Base-by-base conservation (phyloP, 2,329 filamentous ascomycete genomes). In the Nannizzia gypsea region DNA sequence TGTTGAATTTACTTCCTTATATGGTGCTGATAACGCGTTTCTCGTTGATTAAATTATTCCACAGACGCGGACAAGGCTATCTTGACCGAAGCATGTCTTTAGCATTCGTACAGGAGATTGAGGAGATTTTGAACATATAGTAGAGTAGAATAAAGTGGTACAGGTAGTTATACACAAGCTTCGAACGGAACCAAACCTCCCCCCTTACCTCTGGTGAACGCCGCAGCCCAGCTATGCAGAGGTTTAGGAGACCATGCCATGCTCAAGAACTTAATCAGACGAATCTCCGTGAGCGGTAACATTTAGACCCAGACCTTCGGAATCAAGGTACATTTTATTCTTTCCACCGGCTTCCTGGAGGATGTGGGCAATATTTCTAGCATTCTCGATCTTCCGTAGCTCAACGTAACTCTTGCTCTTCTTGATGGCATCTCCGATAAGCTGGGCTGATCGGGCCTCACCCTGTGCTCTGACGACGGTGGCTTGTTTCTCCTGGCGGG, bases 381-480 rank as follows among this genome's bases (percentile, higher is more conserved):
- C 93, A 70, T 96, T 99, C 80, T 99, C 93, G 69, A 99, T 95
- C 81, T 95, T 93, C 78, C 95, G 89, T 72, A 99, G 83, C 77
- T 97, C 93, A 64, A 99, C 84, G 74, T 99, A 99, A 65, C 90
- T 88, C 78, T 91, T 88, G 80, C 83, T 95, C 87, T 97, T 99
- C 89, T 97, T 99, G 85, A 99, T 95, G 63, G 93, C 93, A 58
- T 99, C 93, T 76, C 93, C 93, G 70, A 99, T 96, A 65, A 99
- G 86, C 78, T 99, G 91, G 54, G 93, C 93, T 42, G 93, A 97
- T 66, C 93, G 89, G 56, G 93, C 93, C 79, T 99, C 93, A 90
- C 93, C 93, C 84, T 97, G 93, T 3, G 93, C 93, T 77, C 90
- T 90, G 72, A 99, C 93, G 60, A 99, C 90, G 80, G 91, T 96